Conservation (phyloP, 371 early-diverging fungal species). For the Mortierella sp. region DNA sequence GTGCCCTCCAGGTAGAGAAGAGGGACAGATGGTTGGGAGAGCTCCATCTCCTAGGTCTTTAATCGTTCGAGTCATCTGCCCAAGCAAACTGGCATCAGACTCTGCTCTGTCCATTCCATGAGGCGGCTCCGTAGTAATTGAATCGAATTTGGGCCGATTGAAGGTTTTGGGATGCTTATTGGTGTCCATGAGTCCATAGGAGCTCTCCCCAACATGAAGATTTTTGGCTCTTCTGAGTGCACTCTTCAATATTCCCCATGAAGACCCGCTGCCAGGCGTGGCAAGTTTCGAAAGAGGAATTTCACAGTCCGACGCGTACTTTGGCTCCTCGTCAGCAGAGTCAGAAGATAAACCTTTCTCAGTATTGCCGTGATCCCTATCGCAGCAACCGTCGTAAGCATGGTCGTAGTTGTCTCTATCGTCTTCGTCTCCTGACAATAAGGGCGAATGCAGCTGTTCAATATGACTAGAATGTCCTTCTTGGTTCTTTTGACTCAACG, state of each 20-base stretch:
- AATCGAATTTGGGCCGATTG: background rate
- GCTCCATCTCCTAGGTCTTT: conserved; percentile 25
- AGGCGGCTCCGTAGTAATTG: conserved; percentile 2
- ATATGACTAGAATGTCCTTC: background rate
- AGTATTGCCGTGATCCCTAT: background rate
- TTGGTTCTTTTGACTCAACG: background rate
- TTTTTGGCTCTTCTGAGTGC: conserved; percentile 23
- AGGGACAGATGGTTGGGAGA: conserved; percentile 30
- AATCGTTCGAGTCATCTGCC: conserved; percentile 3
- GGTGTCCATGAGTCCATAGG: conserved; percentile 7
- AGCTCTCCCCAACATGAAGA: conserved; percentile 9
- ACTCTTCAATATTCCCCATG: conserved; percentile 29
- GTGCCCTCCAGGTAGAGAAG: conserved; percentile 39
- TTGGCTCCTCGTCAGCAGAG: background rate
- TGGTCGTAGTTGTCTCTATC: background rate
- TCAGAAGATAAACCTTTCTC: background rate
- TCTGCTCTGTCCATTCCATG: conserved; percentile 1
- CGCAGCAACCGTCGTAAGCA: background rate
- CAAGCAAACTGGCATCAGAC: conserved; percentile 8
- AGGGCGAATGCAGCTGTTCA: too few relatives aligned
- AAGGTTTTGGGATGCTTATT: background rate
- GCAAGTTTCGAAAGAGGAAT: conserved; percentile 1
- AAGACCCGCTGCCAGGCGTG: conserved; percentile 11
- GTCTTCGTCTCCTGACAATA: background rate
- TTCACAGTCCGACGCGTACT: conserved; percentile 3